phyloP scores from a whole-genome alignment of 2,329 filamentous ascomycete species.

The Trichophyton mentagrophytes region DNA sequence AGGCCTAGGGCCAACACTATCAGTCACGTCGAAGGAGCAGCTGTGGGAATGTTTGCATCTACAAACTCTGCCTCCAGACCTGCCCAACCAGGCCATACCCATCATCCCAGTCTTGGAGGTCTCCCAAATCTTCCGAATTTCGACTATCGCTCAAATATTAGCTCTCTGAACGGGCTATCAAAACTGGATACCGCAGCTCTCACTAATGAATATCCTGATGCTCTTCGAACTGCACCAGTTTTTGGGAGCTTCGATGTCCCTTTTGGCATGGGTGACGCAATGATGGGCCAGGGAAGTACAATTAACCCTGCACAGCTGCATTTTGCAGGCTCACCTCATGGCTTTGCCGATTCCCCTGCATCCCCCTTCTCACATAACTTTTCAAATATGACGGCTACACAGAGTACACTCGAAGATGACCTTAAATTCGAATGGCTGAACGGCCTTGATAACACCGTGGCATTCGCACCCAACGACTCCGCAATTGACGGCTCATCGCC shows the following conservation, averaged over 20 bases:
- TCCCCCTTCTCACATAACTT: slow-evolving; percentile 32
- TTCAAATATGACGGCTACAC: slow-evolving; percentile 37
- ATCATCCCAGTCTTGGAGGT: slow-evolving; percentile 62
- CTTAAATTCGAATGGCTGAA: slow-evolving; percentile 76
- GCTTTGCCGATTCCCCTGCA: slow-evolving; percentile 29
- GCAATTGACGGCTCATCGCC: slow-evolving; percentile 88
- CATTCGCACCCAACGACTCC: slow-evolving; percentile 59
- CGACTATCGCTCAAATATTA: slow-evolving; percentile 42
- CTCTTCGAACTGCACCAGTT: slow-evolving; percentile 67
- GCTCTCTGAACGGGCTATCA: slow-evolving; percentile 50
- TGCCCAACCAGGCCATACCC: slow-evolving; percentile 43
- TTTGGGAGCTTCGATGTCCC: slow-evolving; percentile 53
- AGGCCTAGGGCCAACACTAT: slow-evolving; percentile 91
- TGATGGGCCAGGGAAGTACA: slow-evolving; percentile 53
- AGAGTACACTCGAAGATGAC: slow-evolving; percentile 52
- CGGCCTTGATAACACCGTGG: slow-evolving; percentile 66
- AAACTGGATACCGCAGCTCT: slow-evolving; percentile 72
- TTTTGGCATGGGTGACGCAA: slow-evolving; percentile 55
- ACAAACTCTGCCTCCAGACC: slow-evolving; percentile 18
- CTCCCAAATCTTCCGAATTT: slow-evolving; percentile 43
- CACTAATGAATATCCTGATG: slow-evolving; percentile 51
- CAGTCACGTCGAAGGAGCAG: slow-evolving; percentile 71
- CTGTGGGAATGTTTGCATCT: slow-evolving; percentile 50
- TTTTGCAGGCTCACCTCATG: slow-evolving; percentile 55
- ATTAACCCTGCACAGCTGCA: slow-evolving; percentile 47